These are phyloP conservation scores for Sporothrix variecibatus DNA, from an alignment of 2,329 filamentous ascomycete species.

Conservation along the genomic window DNA sequence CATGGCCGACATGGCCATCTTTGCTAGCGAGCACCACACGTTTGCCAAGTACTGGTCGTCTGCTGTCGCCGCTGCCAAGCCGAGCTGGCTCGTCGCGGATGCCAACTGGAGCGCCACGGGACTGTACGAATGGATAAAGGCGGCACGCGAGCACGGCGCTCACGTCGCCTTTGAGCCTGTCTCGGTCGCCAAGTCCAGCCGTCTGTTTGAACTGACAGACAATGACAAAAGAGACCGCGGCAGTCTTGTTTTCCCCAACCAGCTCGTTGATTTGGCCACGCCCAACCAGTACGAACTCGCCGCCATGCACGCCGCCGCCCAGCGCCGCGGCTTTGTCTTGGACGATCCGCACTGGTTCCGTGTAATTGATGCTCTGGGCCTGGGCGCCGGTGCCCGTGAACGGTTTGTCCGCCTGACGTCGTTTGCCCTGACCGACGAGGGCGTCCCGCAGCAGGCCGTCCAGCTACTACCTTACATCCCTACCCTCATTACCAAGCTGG, in stretches of 20 bases:
- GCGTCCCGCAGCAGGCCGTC: slow-evolving; percentile 79
- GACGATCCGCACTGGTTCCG: slow-evolving; percentile 73
- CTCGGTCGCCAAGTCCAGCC: slow-evolving; percentile 73
- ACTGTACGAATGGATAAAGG: slow-evolving; percentile 67
- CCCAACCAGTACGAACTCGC: slow-evolving; percentile 82
- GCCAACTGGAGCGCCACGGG: slow-evolving; percentile 76
- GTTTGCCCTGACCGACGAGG: slow-evolving; percentile 68
- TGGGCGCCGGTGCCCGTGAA: slow-evolving; percentile 66
- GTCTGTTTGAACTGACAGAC: slow-evolving; percentile 59
- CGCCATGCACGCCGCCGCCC: slow-evolving; percentile 74
- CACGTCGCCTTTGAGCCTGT: slow-evolving; percentile 86
- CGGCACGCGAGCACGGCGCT: slow-evolving; percentile 57
- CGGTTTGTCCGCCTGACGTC: slow-evolving; percentile 70
- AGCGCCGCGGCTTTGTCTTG: slow-evolving; percentile 62
- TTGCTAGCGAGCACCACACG: slow-evolving; percentile 47
- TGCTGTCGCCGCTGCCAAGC: slow-evolving; percentile 56
- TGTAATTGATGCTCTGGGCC: slow-evolving; percentile 75
- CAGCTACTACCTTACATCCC: slow-evolving; percentile 88
- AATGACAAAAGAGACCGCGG: neutral
- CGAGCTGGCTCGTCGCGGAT: slow-evolving; percentile 81
- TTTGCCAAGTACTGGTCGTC: slow-evolving; percentile 62
- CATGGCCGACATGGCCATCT: slow-evolving; percentile 93
- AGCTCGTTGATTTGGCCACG: slow-evolving; percentile 72
- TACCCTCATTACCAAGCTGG: slow-evolving; percentile 81
- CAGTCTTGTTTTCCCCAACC: slow-evolving; percentile 54